Conservation (phyloP, 1,284 basidiomycete genomes). For the Malassezia sp. region DNA sequence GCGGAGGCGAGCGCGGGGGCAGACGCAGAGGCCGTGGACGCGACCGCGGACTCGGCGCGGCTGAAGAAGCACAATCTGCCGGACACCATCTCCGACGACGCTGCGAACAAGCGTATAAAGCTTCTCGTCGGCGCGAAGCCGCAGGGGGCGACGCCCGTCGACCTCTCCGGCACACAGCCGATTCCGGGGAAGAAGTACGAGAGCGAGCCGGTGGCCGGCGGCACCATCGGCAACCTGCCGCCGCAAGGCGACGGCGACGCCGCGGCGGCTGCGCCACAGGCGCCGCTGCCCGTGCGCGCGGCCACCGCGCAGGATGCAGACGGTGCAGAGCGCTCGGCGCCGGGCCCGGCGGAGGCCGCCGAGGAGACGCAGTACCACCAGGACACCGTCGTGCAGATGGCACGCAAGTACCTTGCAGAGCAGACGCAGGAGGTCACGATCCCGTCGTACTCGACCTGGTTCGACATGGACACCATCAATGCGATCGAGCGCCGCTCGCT, state of each 20-base stretch:
- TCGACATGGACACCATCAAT: slow-evolving; percentile 86
- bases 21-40: slow-evolving; percentile 5
- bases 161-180: slow-evolving; percentile 36
- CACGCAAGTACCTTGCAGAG: slow-evolving; percentile 82
- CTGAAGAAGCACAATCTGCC: slow-evolving; percentile 40
- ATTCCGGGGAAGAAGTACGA: slow-evolving; percentile 46
- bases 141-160: slow-evolving; percentile 36
- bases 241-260: slow-evolving; percentile 20
- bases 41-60: slow-evolving; percentile 11
- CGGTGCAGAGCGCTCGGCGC: no score
- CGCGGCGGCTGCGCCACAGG: slow-evolving; percentile 14
- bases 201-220: slow-evolving; percentile 35
- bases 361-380: slow-evolving; percentile 54
- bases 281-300: slow-evolving; percentile 19
- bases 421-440: slow-evolving; percentile 90
- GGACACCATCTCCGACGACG: slow-evolving; percentile 34
- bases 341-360: slow-evolving; percentile 52
- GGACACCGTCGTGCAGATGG: slow-evolving; percentile 62
- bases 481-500: slow-evolving; percentile 81
- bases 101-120: slow-evolving; percentile 39
- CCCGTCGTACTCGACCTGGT: slow-evolving; percentile 95
- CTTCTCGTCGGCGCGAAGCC: slow-evolving; percentile 37
- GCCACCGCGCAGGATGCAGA: slow-evolving; percentile 18
- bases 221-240: slow-evolving; percentile 40
- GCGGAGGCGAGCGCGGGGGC: slow-evolving; percentile 5